Base-by-base conservation (phyloP, 805 yeast genomes). In the Naumovozyma castellii region DNA sequence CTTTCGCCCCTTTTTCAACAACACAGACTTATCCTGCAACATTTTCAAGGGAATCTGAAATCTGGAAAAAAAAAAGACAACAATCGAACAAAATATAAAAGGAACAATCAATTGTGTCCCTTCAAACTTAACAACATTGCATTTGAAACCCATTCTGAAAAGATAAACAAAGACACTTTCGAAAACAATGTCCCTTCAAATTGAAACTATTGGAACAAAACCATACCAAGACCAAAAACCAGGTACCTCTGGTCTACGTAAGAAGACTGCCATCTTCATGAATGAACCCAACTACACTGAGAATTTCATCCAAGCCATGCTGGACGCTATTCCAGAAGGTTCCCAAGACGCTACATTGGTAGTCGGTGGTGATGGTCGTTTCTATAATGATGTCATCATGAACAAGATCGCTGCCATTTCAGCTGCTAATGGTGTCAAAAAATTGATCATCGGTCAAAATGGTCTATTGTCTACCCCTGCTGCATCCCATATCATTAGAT, bases 301-400 rank as follows among this genome's bases (percentile, higher is more conserved):
- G 62, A 90, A 92, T 69, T 90, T 90, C 66, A 74, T 92, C 50
- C 98, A 90, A 64, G 75, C 96, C 5, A 74, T 86, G 43, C 61
- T 88, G 40, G 76, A 76, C 41, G 76, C 97, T 29, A 88, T 90
- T 50, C 97, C 97, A 16, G 95, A 90, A 61, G 97, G 97, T 20
- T 66, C 79, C 5, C 40, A 73, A 40, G 82, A 67, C 42, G 71
- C 96, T 3, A 76, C 82, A 3, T 68, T 90, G 44, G 97, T 88
- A 1, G 79, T 90, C 48, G 98, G 98, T 43, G 98, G 98, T 43
- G 98, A 90, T 61, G 97, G 97, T 35, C 79, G 98, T 52, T 90
- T 70, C 70, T 92, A 86, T 69, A 88, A 88, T 59, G 82, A 76
- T 50, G 72, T 69, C 34, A 88, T 87, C 32, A 75, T 92, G 53